phyloP scores from a whole-genome alignment of 805 yeast genomes.

The Yarrowia porcina region DNA sequence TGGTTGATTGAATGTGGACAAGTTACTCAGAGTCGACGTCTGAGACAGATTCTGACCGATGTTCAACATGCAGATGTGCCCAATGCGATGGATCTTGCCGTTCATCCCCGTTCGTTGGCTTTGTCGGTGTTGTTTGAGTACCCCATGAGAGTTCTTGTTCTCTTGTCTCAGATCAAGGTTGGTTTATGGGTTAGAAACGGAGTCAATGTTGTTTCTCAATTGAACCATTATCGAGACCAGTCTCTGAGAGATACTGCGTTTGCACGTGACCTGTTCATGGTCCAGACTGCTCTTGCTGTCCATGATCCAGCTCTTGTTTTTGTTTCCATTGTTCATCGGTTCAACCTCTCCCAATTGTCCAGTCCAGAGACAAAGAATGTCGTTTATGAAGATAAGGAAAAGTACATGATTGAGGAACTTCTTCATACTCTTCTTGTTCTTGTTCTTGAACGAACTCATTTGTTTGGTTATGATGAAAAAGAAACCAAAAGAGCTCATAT shows the following conservation, averaged over 20 bases:
- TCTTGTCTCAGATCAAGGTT: constrained; percentile 77
- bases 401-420: constrained; percentile 76
- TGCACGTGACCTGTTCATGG: constrained; percentile 69
- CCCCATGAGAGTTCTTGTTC: constrained; percentile 71
- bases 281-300: constrained; percentile 58
- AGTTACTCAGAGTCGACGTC: constrained; percentile 30
- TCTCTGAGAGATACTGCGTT: constrained; percentile 81
- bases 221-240: constrained; percentile 71
- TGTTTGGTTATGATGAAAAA: constrained; percentile 48
- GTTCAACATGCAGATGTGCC: constrained; percentile 1
- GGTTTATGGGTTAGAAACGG: constrained; percentile 98
- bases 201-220: constrained; percentile 69
- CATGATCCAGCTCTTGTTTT: constrained; percentile 56
- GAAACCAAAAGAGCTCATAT: constrained; percentile 52
- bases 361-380: constrained; percentile 37
- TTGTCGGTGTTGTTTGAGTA: constrained; percentile 54
- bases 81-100: background rate
- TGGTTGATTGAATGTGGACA: constrained; percentile 60
- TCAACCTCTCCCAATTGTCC: constrained; percentile 50
- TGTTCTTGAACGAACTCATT: constrained; percentile 61
- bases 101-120: constrained; percentile 3
- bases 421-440: constrained; percentile 63
- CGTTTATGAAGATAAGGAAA: constrained; percentile 46
- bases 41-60: constrained; percentile 31
- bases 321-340: constrained; percentile 55